A percentile compares a stretch with the other conserved stretches of the same genome.
These are phyloP conservation scores for Fusarium sp. DNA, from an alignment of 2,329 filamentous ascomycete genomes.

Conservation along the genomic window DNA sequence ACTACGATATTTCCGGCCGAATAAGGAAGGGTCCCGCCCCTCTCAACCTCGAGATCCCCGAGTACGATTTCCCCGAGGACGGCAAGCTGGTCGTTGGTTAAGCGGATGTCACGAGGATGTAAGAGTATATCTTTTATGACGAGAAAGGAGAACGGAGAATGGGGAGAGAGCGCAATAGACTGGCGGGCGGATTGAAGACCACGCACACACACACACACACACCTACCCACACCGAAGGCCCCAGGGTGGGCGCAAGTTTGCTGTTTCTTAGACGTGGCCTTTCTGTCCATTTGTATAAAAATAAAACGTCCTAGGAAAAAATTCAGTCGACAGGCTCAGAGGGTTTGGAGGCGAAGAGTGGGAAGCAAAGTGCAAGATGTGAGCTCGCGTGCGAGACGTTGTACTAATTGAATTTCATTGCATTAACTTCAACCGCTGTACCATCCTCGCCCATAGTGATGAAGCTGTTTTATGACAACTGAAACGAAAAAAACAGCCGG, in stretches of 20 bases:
- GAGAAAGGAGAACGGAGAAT: slow-evolving; percentile 21
- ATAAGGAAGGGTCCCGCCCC: slow-evolving; percentile 97
- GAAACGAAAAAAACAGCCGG: no score
- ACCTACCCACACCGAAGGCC: slow-evolving; percentile 30
- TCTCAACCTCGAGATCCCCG: slow-evolving; percentile 94
- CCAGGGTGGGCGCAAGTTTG: slow-evolving; percentile 43
- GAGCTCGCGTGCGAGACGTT: slow-evolving; percentile 33
- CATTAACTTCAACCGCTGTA: neutral
- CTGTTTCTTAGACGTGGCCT: slow-evolving; percentile 52
- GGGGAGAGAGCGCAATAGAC: slow-evolving; percentile 39
- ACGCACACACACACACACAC: slow-evolving; percentile 19
- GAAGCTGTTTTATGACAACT: no score
- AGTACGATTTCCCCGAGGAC: slow-evolving; percentile 93
- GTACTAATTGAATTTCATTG: slow-evolving; percentile 44
- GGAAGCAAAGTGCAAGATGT: slow-evolving; percentile 27
- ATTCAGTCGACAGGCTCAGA: slow-evolving; percentile 39
- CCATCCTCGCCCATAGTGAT: neutral
- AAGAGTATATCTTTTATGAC: slow-evolving; percentile 41
- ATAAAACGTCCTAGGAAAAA: slow-evolving; percentile 50
- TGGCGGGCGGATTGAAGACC: slow-evolving; percentile 34
- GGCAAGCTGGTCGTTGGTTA: slow-evolving; percentile 94
- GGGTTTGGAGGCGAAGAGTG: slow-evolving; percentile 15
- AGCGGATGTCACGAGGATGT: slow-evolving; percentile 48
- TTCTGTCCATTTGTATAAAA: slow-evolving; percentile 53
- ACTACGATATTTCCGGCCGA: slow-evolving; percentile 99